These are phyloP conservation scores for Tuber umbilicatum DNA, from an alignment of 495 filamentous ascomycete genomes.

Conservation along the genomic window DNA sequence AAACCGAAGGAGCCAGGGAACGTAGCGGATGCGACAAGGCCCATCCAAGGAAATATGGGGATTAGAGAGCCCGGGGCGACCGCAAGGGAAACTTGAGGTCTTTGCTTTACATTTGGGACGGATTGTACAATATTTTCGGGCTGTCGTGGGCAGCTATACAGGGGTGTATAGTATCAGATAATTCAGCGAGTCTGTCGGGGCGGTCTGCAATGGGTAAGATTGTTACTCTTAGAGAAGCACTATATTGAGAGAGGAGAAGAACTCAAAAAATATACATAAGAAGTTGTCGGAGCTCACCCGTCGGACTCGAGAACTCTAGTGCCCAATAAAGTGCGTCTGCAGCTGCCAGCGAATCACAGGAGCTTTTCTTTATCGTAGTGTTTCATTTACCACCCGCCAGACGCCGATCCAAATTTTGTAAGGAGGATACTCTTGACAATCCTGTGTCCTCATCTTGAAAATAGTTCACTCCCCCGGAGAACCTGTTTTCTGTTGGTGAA, in stretches of 20 bases:
- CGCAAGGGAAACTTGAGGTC: background rate
- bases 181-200: background rate
- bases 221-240: background rate
- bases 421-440: background rate
- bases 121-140: background rate
- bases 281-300: background rate
- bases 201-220: background rate
- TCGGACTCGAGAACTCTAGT: background rate
- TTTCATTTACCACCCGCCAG: background rate
- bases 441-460: background rate
- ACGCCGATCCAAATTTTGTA: background rate
- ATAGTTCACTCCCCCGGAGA: background rate
- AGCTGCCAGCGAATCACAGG: background rate
- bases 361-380: background rate
- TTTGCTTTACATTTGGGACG: background rate
- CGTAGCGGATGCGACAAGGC: background rate
- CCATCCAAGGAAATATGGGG: background rate
- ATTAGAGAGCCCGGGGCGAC: background rate
- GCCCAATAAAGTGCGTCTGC: background rate
- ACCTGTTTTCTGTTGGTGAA: background rate
- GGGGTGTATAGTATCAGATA: background rate
- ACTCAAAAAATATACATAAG: background rate
- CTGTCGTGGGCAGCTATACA: background rate
- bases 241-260: background rate
- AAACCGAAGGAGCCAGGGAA: slow-evolving; percentile 23